Percentiles rank a stretch among this genome's conserved stretches.
Conservation (phyloP, 2,329 filamentous ascomycete species). For the Exophiala oligosperma region DNA sequence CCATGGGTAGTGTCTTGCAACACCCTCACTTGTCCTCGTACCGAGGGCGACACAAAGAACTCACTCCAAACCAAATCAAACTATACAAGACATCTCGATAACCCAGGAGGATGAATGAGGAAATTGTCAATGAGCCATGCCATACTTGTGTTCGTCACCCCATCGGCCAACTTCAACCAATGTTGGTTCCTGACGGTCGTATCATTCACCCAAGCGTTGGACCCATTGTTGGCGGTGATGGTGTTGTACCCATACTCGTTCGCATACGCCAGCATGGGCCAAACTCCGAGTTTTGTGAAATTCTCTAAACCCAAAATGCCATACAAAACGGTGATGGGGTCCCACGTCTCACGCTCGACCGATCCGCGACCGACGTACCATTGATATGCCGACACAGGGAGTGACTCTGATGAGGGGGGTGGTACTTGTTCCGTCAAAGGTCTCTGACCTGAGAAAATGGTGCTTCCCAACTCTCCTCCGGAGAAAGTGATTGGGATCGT, state of each 20-base stretch:
- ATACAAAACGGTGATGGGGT: conserved; percentile 8
- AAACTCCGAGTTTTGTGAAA: conserved; percentile 1
- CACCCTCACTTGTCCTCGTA: too few species aligned
- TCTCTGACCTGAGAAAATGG: conserved; percentile 5
- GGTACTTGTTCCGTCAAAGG: neutral
- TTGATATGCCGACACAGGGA: conserved; percentile 3
- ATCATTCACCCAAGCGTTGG: conserved; percentile 10
- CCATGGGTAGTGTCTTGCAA: neutral
- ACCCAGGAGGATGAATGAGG: conserved; percentile 5
- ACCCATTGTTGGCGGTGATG: conserved; percentile 7
- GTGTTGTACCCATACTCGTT: conserved; percentile 11
- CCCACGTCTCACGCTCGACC: conserved; percentile 6
- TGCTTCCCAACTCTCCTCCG: conserved; percentile 8
- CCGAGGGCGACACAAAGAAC: too few species aligned
- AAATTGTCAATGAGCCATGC: conserved; percentile 12
- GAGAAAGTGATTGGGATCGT: conserved; percentile 4
- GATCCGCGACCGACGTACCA: conserved; percentile 10
- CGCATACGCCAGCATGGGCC: conserved; percentile 4
- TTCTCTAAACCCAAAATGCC: conserved; percentile 4
- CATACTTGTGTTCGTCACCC: conserved; percentile 9
- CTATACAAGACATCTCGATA: conserved; percentile 5
- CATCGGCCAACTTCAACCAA: conserved; percentile 7
- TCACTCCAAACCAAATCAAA: too few species aligned
- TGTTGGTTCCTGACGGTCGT: conserved; percentile 8
- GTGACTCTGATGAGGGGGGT: neutral